phyloP scores from a whole-genome alignment of 768 basidiomycete genomes.

The Suillus subalutaceus region DNA sequence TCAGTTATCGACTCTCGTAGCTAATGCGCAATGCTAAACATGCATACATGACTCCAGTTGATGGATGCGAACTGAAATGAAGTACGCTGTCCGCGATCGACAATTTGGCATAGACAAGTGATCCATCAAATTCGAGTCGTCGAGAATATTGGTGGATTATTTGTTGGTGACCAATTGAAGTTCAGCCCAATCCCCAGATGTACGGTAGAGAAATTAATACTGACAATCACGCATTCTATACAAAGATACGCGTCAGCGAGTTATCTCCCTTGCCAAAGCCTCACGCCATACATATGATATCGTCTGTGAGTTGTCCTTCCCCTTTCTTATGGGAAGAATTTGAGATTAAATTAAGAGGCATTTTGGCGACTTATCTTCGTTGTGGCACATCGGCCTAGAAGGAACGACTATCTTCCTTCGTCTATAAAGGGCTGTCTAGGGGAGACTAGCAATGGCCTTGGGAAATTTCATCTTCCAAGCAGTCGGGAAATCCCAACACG shows the following conservation, averaged over 20 bases:
- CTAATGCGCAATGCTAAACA: background rate
- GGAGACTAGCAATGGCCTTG: no score
- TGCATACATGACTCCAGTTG: background rate
- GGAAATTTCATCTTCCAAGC: background rate
- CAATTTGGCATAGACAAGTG: background rate
- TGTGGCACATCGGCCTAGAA: background rate
- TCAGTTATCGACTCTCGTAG: background rate
- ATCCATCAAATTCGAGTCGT: background rate
- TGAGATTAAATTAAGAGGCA: background rate
- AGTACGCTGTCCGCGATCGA: background rate
- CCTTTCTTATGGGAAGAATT: background rate
- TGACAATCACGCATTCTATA: background rate
- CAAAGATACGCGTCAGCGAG: background rate
- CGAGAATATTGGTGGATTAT: background rate
- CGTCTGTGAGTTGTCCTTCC: background rate
- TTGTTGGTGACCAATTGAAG: background rate
- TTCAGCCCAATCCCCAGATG: background rate
- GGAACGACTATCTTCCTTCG: no score
- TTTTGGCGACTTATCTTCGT: conserved; percentile 1
- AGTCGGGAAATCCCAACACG: background rate
- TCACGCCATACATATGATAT: background rate
- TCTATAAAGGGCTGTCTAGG: no score
- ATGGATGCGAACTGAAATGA: background rate
- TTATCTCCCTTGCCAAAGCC: background rate
- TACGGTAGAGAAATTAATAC: background rate